Conservation (phyloP, 2,329 filamentous ascomycete species). For the Dichotomopilus funicola region DNA sequence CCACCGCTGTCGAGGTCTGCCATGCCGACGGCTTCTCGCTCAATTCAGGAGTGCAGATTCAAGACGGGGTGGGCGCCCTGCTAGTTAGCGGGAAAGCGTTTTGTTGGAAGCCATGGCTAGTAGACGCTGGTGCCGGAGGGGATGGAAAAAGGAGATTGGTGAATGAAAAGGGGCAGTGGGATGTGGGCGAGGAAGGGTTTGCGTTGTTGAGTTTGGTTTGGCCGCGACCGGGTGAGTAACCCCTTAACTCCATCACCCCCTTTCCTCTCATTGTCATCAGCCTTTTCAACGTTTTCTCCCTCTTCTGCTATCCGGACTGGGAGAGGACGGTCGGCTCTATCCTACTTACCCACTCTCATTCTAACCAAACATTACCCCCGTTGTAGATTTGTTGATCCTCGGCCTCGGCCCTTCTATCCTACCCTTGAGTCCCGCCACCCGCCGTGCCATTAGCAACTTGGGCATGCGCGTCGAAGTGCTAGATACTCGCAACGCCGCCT, state of each 20-base stretch:
- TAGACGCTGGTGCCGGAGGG: constrained; percentile 27
- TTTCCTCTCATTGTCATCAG: neutral
- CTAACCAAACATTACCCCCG: too few relatives aligned
- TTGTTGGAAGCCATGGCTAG: constrained; percentile 69
- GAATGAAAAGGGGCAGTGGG: constrained; percentile 76
- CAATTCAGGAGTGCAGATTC: constrained; percentile 69
- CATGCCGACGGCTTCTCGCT: constrained; percentile 78
- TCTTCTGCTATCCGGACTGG: too few relatives aligned
- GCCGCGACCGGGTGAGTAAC: constrained; percentile 76
- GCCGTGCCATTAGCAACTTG: constrained; percentile 63
- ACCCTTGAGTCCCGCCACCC: constrained; percentile 69
- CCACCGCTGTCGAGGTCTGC: constrained; percentile 79
- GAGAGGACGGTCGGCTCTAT: too few relatives aligned
- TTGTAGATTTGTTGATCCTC: constrained; percentile 75
- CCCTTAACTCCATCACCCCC: neutral
- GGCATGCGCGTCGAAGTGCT: constrained; percentile 83
- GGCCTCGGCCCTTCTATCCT: constrained; percentile 71
- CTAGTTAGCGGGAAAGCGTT: constrained; percentile 85
- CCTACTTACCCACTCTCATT: too few relatives aligned
- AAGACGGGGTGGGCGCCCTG: constrained; percentile 64
- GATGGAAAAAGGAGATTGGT: constrained; percentile 40
- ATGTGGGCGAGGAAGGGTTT: constrained; percentile 64
- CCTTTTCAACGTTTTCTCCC: too few relatives aligned
- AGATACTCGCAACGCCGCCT: constrained; percentile 88
- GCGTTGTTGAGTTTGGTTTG: constrained; percentile 71